A percentile compares a stretch with the other conserved stretches of the same genome.
Evolutionary conservation across 805 yeast genomes (phyloP).

Genomic region (Cyberlindnera misumaiensis): DNA sequence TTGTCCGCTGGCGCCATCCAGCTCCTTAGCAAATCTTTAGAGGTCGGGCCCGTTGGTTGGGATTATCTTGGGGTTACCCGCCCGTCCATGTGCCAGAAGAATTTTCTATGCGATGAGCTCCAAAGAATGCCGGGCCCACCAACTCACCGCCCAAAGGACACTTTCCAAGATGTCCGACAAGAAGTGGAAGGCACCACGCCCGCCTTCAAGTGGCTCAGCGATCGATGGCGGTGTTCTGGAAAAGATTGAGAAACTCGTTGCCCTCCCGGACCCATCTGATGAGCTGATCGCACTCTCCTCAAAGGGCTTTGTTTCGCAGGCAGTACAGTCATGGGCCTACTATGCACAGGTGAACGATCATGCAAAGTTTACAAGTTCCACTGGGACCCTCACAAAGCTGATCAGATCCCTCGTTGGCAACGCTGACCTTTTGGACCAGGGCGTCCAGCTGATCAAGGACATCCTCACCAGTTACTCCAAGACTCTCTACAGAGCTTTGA

Average conservation of each 20-base stretch:
- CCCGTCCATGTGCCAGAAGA: too few relatives aligned
- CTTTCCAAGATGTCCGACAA: slow-evolving; percentile 1
- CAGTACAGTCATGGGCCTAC: slow-evolving; percentile 41
- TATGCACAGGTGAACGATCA: slow-evolving; percentile 45
- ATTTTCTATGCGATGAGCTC: not conserved
- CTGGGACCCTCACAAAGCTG: slow-evolving; percentile 35
- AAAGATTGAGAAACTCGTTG: slow-evolving; percentile 10
- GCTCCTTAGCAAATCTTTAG: too few relatives aligned
- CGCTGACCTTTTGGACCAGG: slow-evolving; percentile 19
- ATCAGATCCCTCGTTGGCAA: slow-evolving; percentile 17
- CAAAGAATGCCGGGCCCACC: not conserved
- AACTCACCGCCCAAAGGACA: not conserved
- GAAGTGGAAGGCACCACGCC: slow-evolving; percentile 12
- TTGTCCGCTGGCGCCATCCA: too few relatives aligned
- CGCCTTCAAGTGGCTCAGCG: slow-evolving; percentile 3
- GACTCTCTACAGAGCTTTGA: slow-evolving; percentile 61
- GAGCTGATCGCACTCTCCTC: slow-evolving; percentile 24
- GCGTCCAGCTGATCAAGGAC: slow-evolving; percentile 39
- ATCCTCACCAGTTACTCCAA: slow-evolving; percentile 52
- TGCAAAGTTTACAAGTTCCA: slow-evolving; percentile 37
- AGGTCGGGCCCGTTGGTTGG: too few relatives aligned
- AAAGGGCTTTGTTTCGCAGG: slow-evolving; percentile 29
- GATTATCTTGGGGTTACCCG: too few relatives aligned
- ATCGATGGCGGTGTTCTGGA: slow-evolving; percentile 16
- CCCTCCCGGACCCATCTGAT: not conserved